phyloP scores from a whole-genome alignment of 1,284 basidiomycete species.

The Austroboletus niveus region DNA sequence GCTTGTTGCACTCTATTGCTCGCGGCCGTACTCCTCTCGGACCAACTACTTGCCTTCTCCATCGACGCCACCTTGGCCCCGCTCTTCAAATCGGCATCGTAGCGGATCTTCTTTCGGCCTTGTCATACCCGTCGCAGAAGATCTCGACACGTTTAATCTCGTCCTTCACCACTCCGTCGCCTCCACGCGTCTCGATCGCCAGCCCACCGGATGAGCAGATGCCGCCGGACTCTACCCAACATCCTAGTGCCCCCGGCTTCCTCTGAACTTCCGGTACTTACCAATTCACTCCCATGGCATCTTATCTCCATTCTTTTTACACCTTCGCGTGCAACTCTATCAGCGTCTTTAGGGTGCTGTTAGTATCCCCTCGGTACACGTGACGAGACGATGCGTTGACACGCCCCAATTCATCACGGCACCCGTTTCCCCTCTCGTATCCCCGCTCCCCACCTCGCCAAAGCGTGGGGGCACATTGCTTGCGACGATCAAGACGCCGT shows the following conservation, averaged over 20 bases:
- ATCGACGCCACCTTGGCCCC: background rate
- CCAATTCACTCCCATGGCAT: background rate
- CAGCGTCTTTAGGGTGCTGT: background rate
- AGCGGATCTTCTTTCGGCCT: background rate
- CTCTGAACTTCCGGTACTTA: background rate
- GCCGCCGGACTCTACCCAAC: background rate
- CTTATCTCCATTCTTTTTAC: slow-evolving; percentile 4
- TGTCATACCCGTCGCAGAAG: background rate
- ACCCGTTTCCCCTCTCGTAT: background rate
- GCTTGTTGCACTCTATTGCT: background rate
- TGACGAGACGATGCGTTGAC: background rate
- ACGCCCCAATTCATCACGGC: background rate
- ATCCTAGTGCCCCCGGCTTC: background rate
- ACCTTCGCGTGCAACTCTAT: slow-evolving; percentile 7
- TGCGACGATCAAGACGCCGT: background rate
- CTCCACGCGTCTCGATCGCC: background rate
- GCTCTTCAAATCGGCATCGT: background rate
- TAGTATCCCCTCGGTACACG: slow-evolving; percentile 16
- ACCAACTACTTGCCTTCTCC: background rate
- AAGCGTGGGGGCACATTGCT: background rate
- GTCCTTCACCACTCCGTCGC: no score
- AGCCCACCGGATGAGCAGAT: background rate
- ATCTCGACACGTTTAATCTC: background rate
- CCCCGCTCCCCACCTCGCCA: background rate
- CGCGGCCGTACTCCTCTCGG: background rate